A percentile compares a stretch with the other conserved stretches of the same genome.
Conservation (phyloP, 441 rosid species). For the Cnidoscolus chayamansa region DNA sequence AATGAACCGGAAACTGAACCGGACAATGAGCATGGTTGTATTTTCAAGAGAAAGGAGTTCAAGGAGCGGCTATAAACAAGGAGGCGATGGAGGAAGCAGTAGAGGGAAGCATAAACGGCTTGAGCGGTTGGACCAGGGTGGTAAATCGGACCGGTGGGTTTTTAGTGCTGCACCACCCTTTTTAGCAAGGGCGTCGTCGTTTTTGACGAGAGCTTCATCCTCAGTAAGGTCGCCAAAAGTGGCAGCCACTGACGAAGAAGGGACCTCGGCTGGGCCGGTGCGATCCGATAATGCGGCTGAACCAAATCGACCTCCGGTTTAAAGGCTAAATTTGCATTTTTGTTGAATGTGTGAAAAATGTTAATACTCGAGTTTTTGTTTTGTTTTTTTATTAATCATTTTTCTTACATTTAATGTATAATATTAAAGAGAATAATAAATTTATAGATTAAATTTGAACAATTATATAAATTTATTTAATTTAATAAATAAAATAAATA, state of each 20-base stretch:
- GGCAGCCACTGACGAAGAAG: conserved; percentile 28
- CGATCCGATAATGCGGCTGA: conserved; percentile 25
- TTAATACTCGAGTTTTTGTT: neutral
- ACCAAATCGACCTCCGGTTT: conserved; percentile 37
- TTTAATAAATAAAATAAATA: too few relatives aligned
- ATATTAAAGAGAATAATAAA: too few relatives aligned
- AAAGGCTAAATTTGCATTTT: neutral
- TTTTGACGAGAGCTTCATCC: conserved; percentile 26
- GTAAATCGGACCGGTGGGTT: conserved; percentile 57
- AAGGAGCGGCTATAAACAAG: conserved; percentile 46
- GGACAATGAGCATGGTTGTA: conserved; percentile 51
- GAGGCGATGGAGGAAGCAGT: conserved; percentile 34
- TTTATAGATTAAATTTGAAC: too few relatives aligned
- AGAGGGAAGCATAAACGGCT: conserved; percentile 36
- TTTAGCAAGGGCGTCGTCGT: conserved; percentile 39
- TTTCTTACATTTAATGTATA: neutral
- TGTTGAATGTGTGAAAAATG: neutral
- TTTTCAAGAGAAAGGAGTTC: conserved; percentile 63
- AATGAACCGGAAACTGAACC: conserved; percentile 51
- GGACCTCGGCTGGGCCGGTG: conserved; percentile 27
- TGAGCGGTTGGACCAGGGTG: conserved; percentile 40
- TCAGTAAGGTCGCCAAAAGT: conserved; percentile 33
- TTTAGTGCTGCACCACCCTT: conserved; percentile 51
- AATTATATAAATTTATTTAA: too few relatives aligned
- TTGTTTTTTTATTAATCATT: conserved; percentile 6